phyloP scores from a whole-genome alignment of 75 land plant species.

The Chamaecyparis obtusa region DNA sequence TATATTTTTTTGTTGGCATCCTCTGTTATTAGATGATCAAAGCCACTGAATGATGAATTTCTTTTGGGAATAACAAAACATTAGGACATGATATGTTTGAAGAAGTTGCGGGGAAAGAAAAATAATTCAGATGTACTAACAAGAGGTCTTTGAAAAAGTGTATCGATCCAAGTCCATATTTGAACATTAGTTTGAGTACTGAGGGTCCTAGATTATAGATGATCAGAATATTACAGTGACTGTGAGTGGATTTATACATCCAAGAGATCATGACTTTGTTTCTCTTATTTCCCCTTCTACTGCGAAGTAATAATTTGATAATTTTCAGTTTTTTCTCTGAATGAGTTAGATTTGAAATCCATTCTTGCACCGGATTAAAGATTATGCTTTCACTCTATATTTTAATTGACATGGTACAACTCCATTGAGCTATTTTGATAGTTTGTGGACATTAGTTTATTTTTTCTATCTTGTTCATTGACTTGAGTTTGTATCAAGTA shows the following conservation, averaged over 20 bases:
- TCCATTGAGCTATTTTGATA: not conserved
- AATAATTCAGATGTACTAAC: slow-evolving; percentile 39
- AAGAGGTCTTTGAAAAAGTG: slow-evolving; percentile 33
- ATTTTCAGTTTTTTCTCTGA: not conserved
- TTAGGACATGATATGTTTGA: not conserved
- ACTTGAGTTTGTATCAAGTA: slow-evolving; percentile 1
- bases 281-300: slow-evolving; percentile 64
- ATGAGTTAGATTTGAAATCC: not conserved
- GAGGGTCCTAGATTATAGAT: slow-evolving; percentile 37
- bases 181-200: slow-evolving; percentile 26
- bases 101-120: not conserved
- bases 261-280: slow-evolving; percentile 49
- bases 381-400: not conserved
- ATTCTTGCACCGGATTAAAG: too few relatives aligned
- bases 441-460: not conserved
- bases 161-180: slow-evolving; percentile 31
- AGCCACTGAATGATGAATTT: not conserved
- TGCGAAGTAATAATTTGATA: slow-evolving; percentile 29
- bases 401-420: not conserved
- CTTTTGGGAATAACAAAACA: not conserved
- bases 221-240: slow-evolving; percentile 56
- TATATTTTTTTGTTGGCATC: not conserved
- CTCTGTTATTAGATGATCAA: not conserved
- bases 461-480: not conserved
- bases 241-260: slow-evolving; percentile 51